Conservation (phyloP, 2,329 filamentous ascomycete genomes). For the Trichoderma semiorbis region DNA sequence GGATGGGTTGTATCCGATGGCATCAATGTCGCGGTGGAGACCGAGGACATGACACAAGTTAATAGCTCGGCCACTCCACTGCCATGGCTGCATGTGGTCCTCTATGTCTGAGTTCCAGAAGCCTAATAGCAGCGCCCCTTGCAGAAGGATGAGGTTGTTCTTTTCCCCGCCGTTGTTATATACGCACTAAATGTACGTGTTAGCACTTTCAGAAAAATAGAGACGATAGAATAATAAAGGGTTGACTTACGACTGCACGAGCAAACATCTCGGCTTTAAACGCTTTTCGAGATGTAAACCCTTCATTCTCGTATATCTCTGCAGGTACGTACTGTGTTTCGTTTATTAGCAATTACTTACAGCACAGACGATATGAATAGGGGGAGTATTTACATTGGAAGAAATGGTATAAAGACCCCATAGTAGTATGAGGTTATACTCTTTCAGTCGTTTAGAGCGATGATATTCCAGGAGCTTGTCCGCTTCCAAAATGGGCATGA, state of each 20-base stretch:
- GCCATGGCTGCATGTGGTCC: slow-evolving; percentile 11
- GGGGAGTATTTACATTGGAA: background rate
- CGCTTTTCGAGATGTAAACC: slow-evolving; percentile 7
- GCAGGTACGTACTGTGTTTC: background rate
- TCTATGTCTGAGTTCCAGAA: slow-evolving; percentile 12
- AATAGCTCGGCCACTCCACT: slow-evolving; percentile 7
- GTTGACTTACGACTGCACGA: background rate
- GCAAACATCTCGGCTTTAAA: slow-evolving; percentile 6
- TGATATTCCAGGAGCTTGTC: slow-evolving; percentile 5
- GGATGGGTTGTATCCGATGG: slow-evolving; percentile 1
- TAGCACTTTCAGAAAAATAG: background rate
- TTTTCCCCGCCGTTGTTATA: slow-evolving; percentile 10
- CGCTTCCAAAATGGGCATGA: slow-evolving; percentile 7
- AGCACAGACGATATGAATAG: rapidly evolving
- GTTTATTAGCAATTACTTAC: background rate
- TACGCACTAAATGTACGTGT: background rate
- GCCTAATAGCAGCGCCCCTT: background rate
- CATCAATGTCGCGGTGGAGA: slow-evolving; percentile 7
- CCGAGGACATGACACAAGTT: slow-evolving; percentile 4
- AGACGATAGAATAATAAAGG: background rate
- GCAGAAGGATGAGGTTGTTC: slow-evolving; percentile 3
- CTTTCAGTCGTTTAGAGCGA: slow-evolving; percentile 1
- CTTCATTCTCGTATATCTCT: slow-evolving; percentile 9
- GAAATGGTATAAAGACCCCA: background rate
- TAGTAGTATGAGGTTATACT: background rate